These are phyloP conservation scores for Pestalotiopsis sp. DNA, from an alignment of 2,329 filamentous ascomycete species.

Conservation along the genomic window DNA sequence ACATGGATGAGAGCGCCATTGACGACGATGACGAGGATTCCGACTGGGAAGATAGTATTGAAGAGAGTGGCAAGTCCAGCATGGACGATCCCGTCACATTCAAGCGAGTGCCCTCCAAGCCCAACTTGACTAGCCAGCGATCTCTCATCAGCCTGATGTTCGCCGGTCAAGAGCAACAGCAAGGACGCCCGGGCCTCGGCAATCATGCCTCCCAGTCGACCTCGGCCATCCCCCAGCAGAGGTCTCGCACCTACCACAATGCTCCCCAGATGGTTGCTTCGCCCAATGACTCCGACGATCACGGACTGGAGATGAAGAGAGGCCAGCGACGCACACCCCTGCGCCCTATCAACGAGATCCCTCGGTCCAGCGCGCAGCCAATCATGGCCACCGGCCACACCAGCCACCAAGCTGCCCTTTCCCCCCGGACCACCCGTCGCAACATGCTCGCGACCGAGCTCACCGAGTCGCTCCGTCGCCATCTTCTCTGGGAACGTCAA, in stretches of 20 bases:
- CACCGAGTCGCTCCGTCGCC: slow-evolving; percentile 87
- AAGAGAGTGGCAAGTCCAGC: slow-evolving; percentile 82
- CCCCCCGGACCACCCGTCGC: slow-evolving; percentile 85
- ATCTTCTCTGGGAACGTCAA: slow-evolving; percentile 92
- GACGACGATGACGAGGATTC: slow-evolving; percentile 68
- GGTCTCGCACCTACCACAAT: slow-evolving; percentile 54
- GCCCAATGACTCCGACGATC: slow-evolving; percentile 62
- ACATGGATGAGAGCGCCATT: slow-evolving; percentile 82
- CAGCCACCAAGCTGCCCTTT: slow-evolving; percentile 70
- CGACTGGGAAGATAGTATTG: slow-evolving; percentile 69
- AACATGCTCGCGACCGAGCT: slow-evolving; percentile 97
- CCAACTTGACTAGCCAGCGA: slow-evolving; percentile 80
- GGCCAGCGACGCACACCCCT: slow-evolving; percentile 51
- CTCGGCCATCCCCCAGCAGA: slow-evolving; percentile 65
- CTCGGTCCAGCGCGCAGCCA: slow-evolving; percentile 71
- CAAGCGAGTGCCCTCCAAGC: slow-evolving; percentile 85
- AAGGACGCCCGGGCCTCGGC: slow-evolving; percentile 58
- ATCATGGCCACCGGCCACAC: slow-evolving; percentile 75
- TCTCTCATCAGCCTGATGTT: slow-evolving; percentile 91
- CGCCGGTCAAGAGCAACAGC: slow-evolving; percentile 72
- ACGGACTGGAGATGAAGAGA: slow-evolving; percentile 66
- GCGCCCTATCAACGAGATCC: slow-evolving; percentile 62
- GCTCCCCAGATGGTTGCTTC: slow-evolving; percentile 47
- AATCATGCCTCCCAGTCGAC: slow-evolving; percentile 69
- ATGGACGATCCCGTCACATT: slow-evolving; percentile 81